Evolutionary conservation across 805 yeast genomes (phyloP), one percentile per base, ranked within the genome.

Genomic region (Saturnispora sekii): DNA sequence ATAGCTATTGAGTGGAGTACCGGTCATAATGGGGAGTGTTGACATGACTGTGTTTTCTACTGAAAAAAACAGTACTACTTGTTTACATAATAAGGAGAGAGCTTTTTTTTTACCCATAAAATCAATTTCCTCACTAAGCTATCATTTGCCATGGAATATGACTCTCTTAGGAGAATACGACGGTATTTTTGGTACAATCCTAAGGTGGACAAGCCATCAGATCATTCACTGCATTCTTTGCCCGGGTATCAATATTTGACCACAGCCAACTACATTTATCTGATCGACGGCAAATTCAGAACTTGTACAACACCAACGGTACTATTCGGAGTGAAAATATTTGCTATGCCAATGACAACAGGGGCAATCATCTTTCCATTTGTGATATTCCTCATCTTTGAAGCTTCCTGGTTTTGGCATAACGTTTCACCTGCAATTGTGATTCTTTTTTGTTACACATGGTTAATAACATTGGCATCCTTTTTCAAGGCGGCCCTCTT

Each of bases 221-320:
- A 16, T 16, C 34, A 16, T 4, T 30, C 46, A 40, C 35, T 14
- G 46, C 53, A 46, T 73, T 75, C 58, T 77, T 74, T 56, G 68
- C 73, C 53, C 63, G 60, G 1, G 70, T 69, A 56, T 51, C 57
- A 14, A 35, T 31, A 37, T 21, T 30, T 37, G 32, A 31, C 36
- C 9, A 64, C 64, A 14, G 51, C 67, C 7, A 70, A 67, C 45
- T 68, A 69, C 45, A 50, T 75, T 2, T 84, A 73, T 58, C 61
- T 81, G 4, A 60, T 77, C 40, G 93, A 93, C 11, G 95, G 94
- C 0, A 59, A 87, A 35, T 54, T 79, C 11, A 63, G 80, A 30
- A 63, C 73, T 0, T 56, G 70, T 9, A 69, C 64, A 46, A 18
- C 41, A 10, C 39, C 41, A 7, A 16, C 37, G 30, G 11, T 18